Percentiles rank a stretch among this genome's conserved stretches.
Conservation (phyloP, 1,284 basidiomycete genomes). For the Omphalotus olearius region DNA sequence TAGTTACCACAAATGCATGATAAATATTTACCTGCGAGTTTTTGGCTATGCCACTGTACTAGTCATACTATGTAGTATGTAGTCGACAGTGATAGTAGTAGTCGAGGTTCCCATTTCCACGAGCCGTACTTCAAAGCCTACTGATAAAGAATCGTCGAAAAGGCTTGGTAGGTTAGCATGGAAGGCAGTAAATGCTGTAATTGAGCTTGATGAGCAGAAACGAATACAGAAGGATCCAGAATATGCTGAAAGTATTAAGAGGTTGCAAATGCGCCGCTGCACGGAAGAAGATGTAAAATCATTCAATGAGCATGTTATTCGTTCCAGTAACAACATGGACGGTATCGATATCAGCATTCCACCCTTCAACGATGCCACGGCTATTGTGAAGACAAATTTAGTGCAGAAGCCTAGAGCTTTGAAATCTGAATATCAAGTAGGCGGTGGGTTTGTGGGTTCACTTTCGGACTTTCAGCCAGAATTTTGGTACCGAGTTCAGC, state of each 20-base stretch:
- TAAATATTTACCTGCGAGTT: no score
- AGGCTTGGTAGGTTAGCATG: conserved; percentile 25
- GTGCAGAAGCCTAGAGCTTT: no score
- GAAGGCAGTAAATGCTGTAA: conserved; percentile 22
- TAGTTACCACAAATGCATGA: no score
- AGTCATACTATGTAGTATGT: no score
- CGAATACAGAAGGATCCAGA: conserved; percentile 25
- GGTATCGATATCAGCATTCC: conserved; percentile 21
- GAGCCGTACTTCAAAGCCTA: no score
- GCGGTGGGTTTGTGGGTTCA: conserved; percentile 11
- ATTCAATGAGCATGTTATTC: conserved; percentile 24
- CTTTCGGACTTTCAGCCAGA: conserved; percentile 3
- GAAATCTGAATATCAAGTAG: background rate
- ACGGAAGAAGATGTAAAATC: conserved; percentile 24
- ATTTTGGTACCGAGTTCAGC: conserved; percentile 8
- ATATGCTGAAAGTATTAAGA: conserved; percentile 22
- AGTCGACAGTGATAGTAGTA: no score
- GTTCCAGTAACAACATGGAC: conserved; percentile 13
- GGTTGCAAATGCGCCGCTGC: conserved; percentile 20
- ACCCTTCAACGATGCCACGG: conserved; percentile 13
- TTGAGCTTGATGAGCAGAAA: conserved; percentile 26
- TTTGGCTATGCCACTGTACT: no score
- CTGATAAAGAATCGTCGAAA: conserved; percentile 15
- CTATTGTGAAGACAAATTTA: conserved; percentile 18
- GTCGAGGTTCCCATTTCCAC: no score